These are phyloP conservation scores for Stephanodiscus triporus DNA, from an alignment of 108 stramenopile species.

Conservation along the genomic window DNA sequence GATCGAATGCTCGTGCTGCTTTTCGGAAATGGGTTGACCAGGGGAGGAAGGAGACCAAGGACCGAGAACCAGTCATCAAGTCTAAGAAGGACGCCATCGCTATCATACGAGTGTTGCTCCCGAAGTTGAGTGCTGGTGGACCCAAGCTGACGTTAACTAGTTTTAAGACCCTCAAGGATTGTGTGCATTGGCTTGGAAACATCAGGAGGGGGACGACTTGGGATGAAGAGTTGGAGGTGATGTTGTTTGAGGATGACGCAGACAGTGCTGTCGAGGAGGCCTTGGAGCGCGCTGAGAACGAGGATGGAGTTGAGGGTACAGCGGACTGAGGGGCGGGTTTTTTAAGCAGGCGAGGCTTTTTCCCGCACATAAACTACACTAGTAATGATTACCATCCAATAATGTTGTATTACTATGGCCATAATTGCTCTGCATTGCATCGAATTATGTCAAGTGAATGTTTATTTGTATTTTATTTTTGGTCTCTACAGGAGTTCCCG, in stretches of 20 bases:
- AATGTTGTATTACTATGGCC: slow-evolving; percentile 1
- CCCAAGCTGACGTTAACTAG: not conserved
- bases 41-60: not conserved
- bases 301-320: not conserved
- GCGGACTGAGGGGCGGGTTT: not conserved
- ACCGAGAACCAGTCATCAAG: not conserved
- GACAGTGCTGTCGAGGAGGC: not conserved
- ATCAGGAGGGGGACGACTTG: not conserved
- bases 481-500: not conserved
- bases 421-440: not conserved
- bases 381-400: not conserved
- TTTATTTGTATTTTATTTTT: not conserved
- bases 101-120: not conserved
- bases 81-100: not conserved
- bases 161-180: not conserved
- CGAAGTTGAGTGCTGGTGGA: not conserved
- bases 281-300: not conserved
- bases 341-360: not conserved
- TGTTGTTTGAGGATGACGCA: not conserved
- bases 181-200: slow-evolving; percentile 1
- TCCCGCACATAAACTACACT: not conserved
- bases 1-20: not conserved
- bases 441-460: not conserved
- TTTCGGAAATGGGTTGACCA: not conserved
- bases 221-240: not conserved